These are phyloP conservation scores for Apophysomyces ossiformis DNA, from an alignment of 371 early-diverging fungal species.

Conservation along the genomic window DNA sequence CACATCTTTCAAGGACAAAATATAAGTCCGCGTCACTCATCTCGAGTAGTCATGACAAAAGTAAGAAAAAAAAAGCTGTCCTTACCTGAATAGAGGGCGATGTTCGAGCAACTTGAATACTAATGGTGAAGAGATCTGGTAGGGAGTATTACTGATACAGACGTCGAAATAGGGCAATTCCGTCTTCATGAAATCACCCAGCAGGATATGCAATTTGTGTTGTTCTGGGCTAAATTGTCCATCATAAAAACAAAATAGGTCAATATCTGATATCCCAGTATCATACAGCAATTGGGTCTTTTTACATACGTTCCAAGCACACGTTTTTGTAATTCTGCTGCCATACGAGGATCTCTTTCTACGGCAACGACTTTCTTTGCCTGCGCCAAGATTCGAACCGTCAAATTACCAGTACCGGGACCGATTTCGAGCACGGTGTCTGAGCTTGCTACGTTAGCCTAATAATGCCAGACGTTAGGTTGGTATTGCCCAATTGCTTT, in stretches of 20 bases:
- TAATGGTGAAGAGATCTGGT: conserved; percentile 98
- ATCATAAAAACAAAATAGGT: not conserved
- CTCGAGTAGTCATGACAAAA: not conserved
- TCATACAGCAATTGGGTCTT: not conserved
- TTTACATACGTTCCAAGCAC: conserved; percentile 89
- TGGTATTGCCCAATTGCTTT: not conserved
- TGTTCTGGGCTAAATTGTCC: conserved; percentile 65
- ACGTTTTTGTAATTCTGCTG: conserved; percentile 97
- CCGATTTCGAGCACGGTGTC: conserved; percentile 99
- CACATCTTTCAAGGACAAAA: conserved; percentile 54
- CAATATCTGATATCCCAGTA: not conserved
- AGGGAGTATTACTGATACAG: conserved; percentile 99
- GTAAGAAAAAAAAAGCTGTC: not conserved
- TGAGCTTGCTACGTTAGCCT: conserved; percentile 90
- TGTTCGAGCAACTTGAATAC: conserved; percentile 97
- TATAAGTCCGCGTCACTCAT: conserved; percentile 8
- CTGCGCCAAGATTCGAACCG: conserved; percentile 93
- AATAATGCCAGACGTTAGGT: conserved; percentile 7
- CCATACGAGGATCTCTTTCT: conserved; percentile 98
- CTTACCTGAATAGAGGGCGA: conserved; percentile 85
- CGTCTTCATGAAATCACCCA: conserved; percentile 98
- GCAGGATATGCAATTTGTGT: conserved; percentile 92
- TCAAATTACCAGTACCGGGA: conserved; percentile 99
- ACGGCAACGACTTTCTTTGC: conserved; percentile 96
- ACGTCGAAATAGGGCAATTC: conserved; percentile 99